Percentiles rank a stretch among this genome's conserved stretches.
These are phyloP conservation scores for Casuarina equisetifolia DNA, from an alignment of 306 rosid genomes.

Conservation along the genomic window DNA sequence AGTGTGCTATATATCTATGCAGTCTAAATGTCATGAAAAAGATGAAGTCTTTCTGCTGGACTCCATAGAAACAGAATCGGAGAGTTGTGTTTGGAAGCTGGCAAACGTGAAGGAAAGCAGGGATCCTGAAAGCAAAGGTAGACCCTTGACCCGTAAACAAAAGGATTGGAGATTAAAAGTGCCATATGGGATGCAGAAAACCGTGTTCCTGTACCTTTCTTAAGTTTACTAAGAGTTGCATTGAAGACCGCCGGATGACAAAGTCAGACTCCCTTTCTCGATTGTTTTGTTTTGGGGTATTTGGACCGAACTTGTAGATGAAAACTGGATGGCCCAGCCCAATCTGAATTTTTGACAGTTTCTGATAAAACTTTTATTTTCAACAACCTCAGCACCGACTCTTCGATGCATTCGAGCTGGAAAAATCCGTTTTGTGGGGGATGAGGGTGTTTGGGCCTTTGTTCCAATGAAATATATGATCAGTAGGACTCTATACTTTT, in stretches of 20 bases:
- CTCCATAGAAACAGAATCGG: slow-evolving; percentile 52
- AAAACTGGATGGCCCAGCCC: background rate
- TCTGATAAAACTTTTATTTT: no score
- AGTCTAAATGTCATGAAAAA: slow-evolving; percentile 46
- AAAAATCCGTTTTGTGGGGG: no score
- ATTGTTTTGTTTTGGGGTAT: no score
- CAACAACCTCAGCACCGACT: no score
- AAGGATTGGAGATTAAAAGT: slow-evolving; percentile 87
- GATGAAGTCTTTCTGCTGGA: slow-evolving; percentile 66
- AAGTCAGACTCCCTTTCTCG: background rate
- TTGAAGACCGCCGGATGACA: slow-evolving; percentile 22
- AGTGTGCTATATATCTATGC: slow-evolving; percentile 53
- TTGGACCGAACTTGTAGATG: no score
- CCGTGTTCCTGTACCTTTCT: slow-evolving; percentile 66
- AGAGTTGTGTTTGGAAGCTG: slow-evolving; percentile 80
- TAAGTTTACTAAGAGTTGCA: slow-evolving; percentile 22
- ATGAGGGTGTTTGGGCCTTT: no score
- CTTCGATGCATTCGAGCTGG: no score
- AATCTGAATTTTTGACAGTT: background rate
- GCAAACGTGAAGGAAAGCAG: slow-evolving; percentile 81
- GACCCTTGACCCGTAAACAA: slow-evolving; percentile 74
- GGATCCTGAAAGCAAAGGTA: slow-evolving; percentile 72
- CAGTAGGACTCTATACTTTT: no score
- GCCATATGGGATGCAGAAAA: slow-evolving; percentile 60
- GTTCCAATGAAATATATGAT: no score